phyloP scores from a whole-genome alignment of 2,329 filamentous ascomycete species.

The Leptoxyphium fumago region DNA sequence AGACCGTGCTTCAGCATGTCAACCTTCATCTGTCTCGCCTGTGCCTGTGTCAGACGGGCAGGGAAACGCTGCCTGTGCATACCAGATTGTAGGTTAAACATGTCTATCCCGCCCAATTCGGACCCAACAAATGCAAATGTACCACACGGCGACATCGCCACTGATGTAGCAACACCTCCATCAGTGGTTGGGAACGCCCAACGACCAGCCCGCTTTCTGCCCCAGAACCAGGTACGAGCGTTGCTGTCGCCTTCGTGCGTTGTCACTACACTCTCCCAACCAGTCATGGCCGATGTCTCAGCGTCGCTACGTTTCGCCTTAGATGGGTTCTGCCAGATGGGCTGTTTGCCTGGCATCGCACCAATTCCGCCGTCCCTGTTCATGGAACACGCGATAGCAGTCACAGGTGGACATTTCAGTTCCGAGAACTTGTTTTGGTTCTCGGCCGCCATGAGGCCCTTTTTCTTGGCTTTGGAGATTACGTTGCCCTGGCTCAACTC shows the following conservation, averaged over 20 bases:
- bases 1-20: conserved; percentile 27
- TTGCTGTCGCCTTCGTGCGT: conserved; percentile 74
- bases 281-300: conserved; percentile 61
- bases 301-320: conserved; percentile 53
- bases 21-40: conserved; percentile 61
- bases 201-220: conserved; percentile 76
- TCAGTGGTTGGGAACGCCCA: conserved; percentile 88
- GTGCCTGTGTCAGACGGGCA: conserved; percentile 57
- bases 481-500: conserved; percentile 87
- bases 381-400: conserved; percentile 75
- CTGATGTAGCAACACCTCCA: conserved; percentile 62
- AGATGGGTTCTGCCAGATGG: conserved; percentile 65
- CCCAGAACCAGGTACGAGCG: conserved; percentile 97
- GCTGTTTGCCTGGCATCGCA: conserved; percentile 59
- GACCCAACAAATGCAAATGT: conserved; percentile 89
- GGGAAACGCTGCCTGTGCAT: conserved; percentile 79
- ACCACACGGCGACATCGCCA: conserved; percentile 80
- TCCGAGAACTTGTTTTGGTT: conserved; percentile 33
- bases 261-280: conserved; percentile 94
- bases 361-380: conserved; percentile 94
- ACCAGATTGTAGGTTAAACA: conserved; percentile 95
- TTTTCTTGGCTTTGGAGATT: conserved; percentile 77
- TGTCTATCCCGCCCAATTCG: conserved; percentile 67
- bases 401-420: conserved; percentile 83
- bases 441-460: conserved; percentile 45